Conservation (phyloP, 805 yeast genomes). For the Phaffomyces opuntiae region DNA sequence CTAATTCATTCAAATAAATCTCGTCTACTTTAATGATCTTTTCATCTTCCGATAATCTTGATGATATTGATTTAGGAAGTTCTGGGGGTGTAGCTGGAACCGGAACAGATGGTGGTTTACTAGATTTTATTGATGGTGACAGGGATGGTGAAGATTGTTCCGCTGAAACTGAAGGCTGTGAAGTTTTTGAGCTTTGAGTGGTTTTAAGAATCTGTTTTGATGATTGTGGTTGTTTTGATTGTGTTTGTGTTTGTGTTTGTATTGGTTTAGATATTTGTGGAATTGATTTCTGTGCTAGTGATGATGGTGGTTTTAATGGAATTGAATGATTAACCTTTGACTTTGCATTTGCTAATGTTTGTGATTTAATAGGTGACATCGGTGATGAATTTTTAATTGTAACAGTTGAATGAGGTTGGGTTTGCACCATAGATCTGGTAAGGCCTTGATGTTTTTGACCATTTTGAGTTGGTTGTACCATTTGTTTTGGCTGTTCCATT, state of each 20-base stretch:
- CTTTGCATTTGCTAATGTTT: neutral
- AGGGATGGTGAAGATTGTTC: neutral
- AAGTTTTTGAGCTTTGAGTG: neutral
- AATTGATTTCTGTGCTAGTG: neutral
- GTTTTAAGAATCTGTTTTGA: neutral
- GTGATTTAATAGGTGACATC: neutral
- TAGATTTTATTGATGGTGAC: neutral
- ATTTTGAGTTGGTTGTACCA: neutral
- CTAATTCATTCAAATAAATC: slow-evolving; percentile 16
- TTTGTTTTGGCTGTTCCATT: neutral
- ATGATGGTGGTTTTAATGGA: neutral
- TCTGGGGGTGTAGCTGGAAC: neutral
- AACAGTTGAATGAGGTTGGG: too few species aligned
- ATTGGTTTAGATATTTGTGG: neutral
- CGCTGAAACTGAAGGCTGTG: neutral
- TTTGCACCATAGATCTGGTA: too few species aligned
- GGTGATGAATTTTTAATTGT: too few species aligned
- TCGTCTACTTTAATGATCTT: slow-evolving; percentile 20
- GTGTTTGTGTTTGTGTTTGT: neutral
- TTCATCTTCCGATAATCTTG: slow-evolving; percentile 8
- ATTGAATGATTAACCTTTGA: too few species aligned
- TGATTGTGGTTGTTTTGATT: neutral
- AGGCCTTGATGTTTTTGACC: neutral
- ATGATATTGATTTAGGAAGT: slow-evolving; percentile 23
- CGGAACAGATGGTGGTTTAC: neutral